phyloP scores from a whole-genome alignment of 768 basidiomycete genomes.

The Multifurca ochricompacta region DNA sequence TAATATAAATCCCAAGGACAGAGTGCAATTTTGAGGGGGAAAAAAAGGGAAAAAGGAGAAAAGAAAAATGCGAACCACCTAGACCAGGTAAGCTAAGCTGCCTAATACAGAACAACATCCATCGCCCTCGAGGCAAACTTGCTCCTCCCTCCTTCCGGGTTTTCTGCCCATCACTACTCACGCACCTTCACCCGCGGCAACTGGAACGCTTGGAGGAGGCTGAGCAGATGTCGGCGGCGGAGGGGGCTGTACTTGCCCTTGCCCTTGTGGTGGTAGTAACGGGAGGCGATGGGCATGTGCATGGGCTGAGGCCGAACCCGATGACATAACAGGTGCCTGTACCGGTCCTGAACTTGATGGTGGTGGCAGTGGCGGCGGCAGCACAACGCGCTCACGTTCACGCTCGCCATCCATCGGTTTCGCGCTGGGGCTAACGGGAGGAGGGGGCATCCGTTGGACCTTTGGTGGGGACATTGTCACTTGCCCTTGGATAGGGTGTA shows the following conservation, averaged over 20 bases:
- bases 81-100: background rate
- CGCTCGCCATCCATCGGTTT: conserved; percentile 19
- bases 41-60: too few species aligned
- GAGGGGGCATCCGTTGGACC: background rate
- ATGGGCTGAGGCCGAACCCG: background rate
- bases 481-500: background rate
- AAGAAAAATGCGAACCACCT: too few species aligned
- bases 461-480: conserved; percentile 13
- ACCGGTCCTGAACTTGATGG: background rate
- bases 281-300: conserved; percentile 11
- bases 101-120: too few species aligned
- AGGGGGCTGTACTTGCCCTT: background rate
- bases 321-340: background rate
- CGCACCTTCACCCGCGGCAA: conserved; percentile 11
- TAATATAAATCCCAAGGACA: too few species aligned
- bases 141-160: too few species aligned
- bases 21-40: too few species aligned
- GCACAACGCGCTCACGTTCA: conserved; percentile 12
- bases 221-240: background rate
- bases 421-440: conserved; percentile 4
- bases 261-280: background rate
- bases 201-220: conserved; percentile 8
- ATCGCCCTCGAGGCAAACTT: too few species aligned
- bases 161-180: background rate
- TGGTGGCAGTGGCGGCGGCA: background rate